phyloP scores from a whole-genome alignment of 2,329 filamentous ascomycete genomes.

The Lachnellula subtilissima region DNA sequence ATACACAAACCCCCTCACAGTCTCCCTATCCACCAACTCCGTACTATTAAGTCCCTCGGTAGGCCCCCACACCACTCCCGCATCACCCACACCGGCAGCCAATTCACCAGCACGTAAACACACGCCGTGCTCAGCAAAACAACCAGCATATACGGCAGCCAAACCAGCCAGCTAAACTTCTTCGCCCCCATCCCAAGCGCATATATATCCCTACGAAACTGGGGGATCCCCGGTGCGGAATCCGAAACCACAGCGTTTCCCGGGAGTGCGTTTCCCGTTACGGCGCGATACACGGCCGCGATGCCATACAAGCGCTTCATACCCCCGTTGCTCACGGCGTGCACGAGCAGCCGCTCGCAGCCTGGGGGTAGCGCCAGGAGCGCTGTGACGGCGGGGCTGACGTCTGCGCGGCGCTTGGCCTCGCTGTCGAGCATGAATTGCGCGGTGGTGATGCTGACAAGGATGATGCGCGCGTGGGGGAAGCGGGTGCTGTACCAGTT shows the following conservation, averaged over 20 bases:
- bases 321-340: constrained; percentile 56
- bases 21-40: constrained; percentile 9
- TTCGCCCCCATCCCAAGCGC: constrained; percentile 14
- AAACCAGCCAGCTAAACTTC: constrained; percentile 12
- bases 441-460: constrained; percentile 45
- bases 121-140: constrained; percentile 8
- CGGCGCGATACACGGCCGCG: constrained; percentile 8
- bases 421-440: constrained; percentile 38
- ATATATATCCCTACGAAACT: constrained; percentile 24
- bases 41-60: constrained; percentile 16
- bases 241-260: constrained; percentile 18
- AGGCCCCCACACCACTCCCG: constrained; percentile 23
- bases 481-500: constrained; percentile 47
- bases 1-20: constrained; percentile 25
- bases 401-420: constrained; percentile 18
- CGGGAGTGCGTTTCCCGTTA: constrained; percentile 15
- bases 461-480: constrained; percentile 46
- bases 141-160: constrained; percentile 11
- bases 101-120: constrained; percentile 21
- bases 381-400: constrained; percentile 30
- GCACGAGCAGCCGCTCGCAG: constrained; percentile 40
- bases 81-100: constrained; percentile 24
- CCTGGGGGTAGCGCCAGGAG: constrained; percentile 11
- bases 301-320: constrained; percentile 33
- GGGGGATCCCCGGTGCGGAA: constrained; percentile 24